Evolutionary conservation across 768 basidiomycete genomes (phyloP), one percentile per base, ranked within the genome.

Genomic region (Mycena pura): DNA sequence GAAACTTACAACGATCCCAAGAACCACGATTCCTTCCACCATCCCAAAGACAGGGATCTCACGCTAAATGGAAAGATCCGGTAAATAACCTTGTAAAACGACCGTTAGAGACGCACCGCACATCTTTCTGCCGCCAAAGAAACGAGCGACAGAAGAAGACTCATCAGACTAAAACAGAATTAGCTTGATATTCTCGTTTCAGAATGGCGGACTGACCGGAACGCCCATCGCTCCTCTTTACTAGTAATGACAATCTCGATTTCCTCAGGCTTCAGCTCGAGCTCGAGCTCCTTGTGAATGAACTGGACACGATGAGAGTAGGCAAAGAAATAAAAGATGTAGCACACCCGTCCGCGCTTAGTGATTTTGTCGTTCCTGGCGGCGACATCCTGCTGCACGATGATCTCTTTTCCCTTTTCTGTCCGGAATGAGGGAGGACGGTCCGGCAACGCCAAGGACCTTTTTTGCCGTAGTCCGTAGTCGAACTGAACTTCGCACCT

Each of bases 1-100:
- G n/a, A n/a, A 7, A 44, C 82, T 59, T 70, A 91, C 95, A 39
- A 96, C 91, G 29, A 93, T 78, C 1, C 95, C 95, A 24, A 86
- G 71, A 15, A 96, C 81, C 21, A 90, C 75, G 53, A 87, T 78
- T 24, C 75, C 84, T 24, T 90, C 81, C 5, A 93, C 72, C 55
- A 92, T 80, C 0, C 91, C 91, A 63, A 95, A 92, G 2, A 96
- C 88, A 4, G 92, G 92, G 51, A 95, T 80, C 74, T 96, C 95
- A 8, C 94, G 86, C 89, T 93, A 57, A 29, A 52, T 11, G 28
- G n/a, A 31, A n/a, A 38, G 25, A n/a, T n/a, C 6, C 6, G 11
- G 29, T 31, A 67, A 52, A 27, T 52, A 49, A 44, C 65, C 19
- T 11, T 9, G 14, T 2, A 41, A 14, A 6, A 4, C 25, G 24